phyloP scores from a whole-genome alignment of 257 asterid genomes.

The Fraxinus pennsylvanica region DNA sequence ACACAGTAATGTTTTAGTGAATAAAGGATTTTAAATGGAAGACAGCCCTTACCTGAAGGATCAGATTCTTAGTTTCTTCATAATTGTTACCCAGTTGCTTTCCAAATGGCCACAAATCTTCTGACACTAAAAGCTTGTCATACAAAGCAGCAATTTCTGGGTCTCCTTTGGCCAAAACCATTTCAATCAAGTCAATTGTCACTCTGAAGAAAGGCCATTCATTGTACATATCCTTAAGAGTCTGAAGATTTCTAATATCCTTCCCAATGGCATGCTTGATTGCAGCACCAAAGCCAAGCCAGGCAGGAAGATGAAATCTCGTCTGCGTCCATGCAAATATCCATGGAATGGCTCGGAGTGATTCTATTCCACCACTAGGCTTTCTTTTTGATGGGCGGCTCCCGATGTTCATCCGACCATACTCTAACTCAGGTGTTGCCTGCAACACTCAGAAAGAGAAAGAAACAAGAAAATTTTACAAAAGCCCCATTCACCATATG shows the following conservation, averaged over 20 bases:
- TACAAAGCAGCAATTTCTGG: slow-evolving; percentile 79
- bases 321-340: slow-evolving; percentile 98
- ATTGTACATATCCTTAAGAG: slow-evolving; percentile 88
- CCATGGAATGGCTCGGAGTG: slow-evolving; percentile 95
- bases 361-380: slow-evolving; percentile 95
- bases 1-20: background rate
- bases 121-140: slow-evolving; percentile 70
- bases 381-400: slow-evolving; percentile 91
- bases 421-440: slow-evolving; percentile 97
- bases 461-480: background rate
- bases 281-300: slow-evolving; percentile 94
- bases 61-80: slow-evolving; percentile 54
- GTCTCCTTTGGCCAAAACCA: slow-evolving; percentile 94
- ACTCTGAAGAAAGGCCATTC: slow-evolving; percentile 98
- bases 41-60: slow-evolving; percentile 61
- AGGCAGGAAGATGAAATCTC: slow-evolving; percentile 89
- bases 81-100: slow-evolving; percentile 65
- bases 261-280: slow-evolving; percentile 54
- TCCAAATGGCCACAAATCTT: slow-evolving; percentile 70
- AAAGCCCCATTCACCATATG: background rate
- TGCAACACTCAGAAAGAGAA: slow-evolving; percentile 19
- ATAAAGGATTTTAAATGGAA: background rate
- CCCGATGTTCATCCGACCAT: slow-evolving; percentile 94
- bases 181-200: slow-evolving; percentile 85
- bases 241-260: slow-evolving; percentile 65